A percentile compares a stretch with the other conserved stretches of the same genome.
These are phyloP conservation scores for Jackrogersella multiformis DNA, from an alignment of 495 filamentous ascomycete genomes.

Conservation along the genomic window DNA sequence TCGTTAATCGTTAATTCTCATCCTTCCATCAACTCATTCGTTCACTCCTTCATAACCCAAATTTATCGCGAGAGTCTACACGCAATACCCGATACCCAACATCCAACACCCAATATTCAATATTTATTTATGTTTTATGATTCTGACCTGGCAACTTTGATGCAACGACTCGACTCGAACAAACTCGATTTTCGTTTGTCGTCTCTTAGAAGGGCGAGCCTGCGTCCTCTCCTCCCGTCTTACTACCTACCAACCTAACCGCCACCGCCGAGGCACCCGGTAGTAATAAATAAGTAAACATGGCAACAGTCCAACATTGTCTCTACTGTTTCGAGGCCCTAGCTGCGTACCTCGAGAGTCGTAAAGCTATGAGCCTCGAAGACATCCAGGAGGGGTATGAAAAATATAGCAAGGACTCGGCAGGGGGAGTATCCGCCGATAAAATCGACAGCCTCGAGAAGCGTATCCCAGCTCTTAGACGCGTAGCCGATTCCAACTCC, in stretches of 20 bases:
- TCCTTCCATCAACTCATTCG: too few species aligned
- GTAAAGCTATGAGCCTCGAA: slow-evolving; percentile 61
- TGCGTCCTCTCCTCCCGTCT: neutral
- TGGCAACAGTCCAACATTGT: slow-evolving; percentile 87
- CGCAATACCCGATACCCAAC: too few species aligned
- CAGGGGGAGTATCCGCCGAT: slow-evolving; percentile 22
- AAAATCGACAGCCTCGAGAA: slow-evolving; percentile 47
- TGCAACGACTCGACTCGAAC: neutral
- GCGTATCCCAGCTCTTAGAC: slow-evolving; percentile 51
- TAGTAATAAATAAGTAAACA: slow-evolving; percentile 48
- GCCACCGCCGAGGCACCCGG: neutral
- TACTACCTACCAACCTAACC: neutral
- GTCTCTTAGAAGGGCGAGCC: neutral
- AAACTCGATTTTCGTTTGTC: neutral
- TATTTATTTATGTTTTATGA: neutral
- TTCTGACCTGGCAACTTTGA: neutral
- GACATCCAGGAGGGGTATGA: slow-evolving; percentile 79
- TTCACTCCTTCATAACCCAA: too few species aligned
- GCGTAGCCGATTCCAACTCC: slow-evolving; percentile 46
- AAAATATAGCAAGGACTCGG: slow-evolving; percentile 52
- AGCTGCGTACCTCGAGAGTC: slow-evolving; percentile 57
- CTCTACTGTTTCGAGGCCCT: slow-evolving; percentile 92
- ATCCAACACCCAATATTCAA: neutral
- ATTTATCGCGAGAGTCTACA: too few species aligned
- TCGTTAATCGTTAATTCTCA: neutral